A percentile compares a stretch with the other conserved stretches of the same genome.
Evolutionary conservation across 2,329 filamentous ascomycete species (phyloP).

Genomic region (Lizonia empirigonia): DNA sequence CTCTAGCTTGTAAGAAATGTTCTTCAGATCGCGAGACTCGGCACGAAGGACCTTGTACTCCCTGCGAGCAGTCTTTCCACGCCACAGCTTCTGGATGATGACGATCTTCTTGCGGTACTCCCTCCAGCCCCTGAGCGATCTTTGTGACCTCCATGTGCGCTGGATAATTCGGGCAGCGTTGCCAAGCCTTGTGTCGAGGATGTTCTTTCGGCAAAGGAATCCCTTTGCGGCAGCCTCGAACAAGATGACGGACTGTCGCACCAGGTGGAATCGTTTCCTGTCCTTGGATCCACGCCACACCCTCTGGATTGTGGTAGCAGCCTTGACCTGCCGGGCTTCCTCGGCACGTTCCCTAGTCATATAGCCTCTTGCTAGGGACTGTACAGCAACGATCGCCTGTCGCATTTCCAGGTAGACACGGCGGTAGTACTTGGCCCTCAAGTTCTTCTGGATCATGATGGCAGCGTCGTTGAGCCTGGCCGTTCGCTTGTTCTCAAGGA

Average conservation of each 20-base stretch:
- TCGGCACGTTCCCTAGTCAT: slow-evolving; percentile 78
- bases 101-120: slow-evolving; percentile 88
- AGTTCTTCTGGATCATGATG: slow-evolving; percentile 98
- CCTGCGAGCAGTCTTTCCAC: slow-evolving; percentile 78
- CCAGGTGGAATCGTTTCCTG: slow-evolving; percentile 75
- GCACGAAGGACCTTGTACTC: slow-evolving; percentile 91
- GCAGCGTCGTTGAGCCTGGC: slow-evolving; percentile 90
- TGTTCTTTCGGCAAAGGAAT: slow-evolving; percentile 85
- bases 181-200: slow-evolving; percentile 90
- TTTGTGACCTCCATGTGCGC: slow-evolving; percentile 82
- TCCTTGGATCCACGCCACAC: slow-evolving; percentile 94
- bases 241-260: slow-evolving; percentile 82
- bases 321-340: slow-evolving; percentile 80
- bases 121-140: slow-evolving; percentile 79
- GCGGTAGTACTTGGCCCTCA: slow-evolving; percentile 93
- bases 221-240: slow-evolving; percentile 93
- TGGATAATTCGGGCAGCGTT: slow-evolving; percentile 93
- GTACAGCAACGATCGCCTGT: slow-evolving; percentile 77
- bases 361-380: slow-evolving; percentile 77
- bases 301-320: slow-evolving; percentile 91
- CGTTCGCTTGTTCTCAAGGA: slow-evolving; percentile 92
- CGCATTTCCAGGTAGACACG: slow-evolving; percentile 88
- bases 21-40: slow-evolving; percentile 96
- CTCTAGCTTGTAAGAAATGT: slow-evolving; percentile 98
- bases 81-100: slow-evolving; percentile 90